Conservation (phyloP, 2,329 filamentous ascomycete species). For the Dactylellina haptotyla region DNA sequence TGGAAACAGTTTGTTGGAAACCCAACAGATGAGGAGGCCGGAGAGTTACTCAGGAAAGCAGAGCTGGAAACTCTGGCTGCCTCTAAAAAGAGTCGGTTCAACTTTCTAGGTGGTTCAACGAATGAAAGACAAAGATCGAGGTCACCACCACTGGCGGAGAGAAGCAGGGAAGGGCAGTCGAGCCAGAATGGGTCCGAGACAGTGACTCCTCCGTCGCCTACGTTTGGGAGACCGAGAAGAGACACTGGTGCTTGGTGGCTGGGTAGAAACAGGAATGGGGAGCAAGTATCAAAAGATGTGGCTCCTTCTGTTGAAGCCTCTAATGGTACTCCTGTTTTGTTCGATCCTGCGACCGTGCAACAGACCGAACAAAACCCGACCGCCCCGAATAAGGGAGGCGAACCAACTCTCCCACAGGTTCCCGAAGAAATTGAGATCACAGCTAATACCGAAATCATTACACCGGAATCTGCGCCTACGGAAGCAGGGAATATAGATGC, state of each 20-base stretch:
- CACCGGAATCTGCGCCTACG: neutral
- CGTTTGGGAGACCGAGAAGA: constrained; percentile 39
- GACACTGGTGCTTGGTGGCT: constrained; percentile 50
- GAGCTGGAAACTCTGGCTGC: constrained; percentile 31
- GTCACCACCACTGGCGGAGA: constrained; percentile 16
- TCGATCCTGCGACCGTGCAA: neutral
- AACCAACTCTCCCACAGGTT: constrained; percentile 1
- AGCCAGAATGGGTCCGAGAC: neutral
- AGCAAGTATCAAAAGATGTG: neutral
- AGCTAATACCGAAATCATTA: neutral
- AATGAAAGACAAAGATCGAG: constrained; percentile 1
- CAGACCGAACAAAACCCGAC: neutral
- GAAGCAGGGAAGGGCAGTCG: neutral
- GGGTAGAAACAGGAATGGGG: neutral
- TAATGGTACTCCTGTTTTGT: neutral
- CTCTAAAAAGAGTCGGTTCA: constrained; percentile 5
- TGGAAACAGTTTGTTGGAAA: constrained; percentile 43
- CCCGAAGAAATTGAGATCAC: constrained; percentile 1
- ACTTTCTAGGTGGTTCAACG: neutral
- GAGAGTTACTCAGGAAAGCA: constrained; percentile 31
- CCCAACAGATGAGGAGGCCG: constrained; percentile 31
- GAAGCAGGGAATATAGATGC: neutral
- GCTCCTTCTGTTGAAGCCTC: neutral
- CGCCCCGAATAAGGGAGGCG: neutral
- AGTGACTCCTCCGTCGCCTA: constrained; percentile 27